phyloP scores from a whole-genome alignment of 495 filamentous ascomycete genomes.

The Schizothecium vesticola region DNA sequence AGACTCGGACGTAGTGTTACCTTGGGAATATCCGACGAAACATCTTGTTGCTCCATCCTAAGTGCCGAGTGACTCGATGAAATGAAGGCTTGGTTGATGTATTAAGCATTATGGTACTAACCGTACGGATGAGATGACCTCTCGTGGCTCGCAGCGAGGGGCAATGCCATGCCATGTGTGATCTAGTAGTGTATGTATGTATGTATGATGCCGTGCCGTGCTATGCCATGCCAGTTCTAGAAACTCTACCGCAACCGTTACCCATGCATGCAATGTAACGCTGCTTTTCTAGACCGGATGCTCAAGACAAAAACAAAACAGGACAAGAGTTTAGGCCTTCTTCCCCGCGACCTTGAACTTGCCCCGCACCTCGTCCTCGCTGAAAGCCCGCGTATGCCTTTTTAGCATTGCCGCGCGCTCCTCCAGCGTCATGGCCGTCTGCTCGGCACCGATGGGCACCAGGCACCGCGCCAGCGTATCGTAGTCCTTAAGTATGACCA shows the following conservation, averaged over 20 bases:
- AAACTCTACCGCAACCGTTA: background rate
- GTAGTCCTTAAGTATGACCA: constrained; percentile 59
- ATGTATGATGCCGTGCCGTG: background rate
- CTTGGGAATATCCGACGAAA: too few relatives aligned
- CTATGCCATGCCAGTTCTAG: background rate
- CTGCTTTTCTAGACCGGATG: background rate
- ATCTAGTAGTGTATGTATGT: background rate
- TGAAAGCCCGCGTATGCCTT: constrained; percentile 56
- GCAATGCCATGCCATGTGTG: too few relatives aligned
- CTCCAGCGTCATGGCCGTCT: constrained; percentile 54
- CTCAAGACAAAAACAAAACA: background rate
- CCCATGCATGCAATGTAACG: background rate
- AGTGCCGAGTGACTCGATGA: too few relatives aligned
- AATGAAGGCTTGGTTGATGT: too few relatives aligned
- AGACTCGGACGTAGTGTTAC: too few relatives aligned
- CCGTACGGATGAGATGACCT: too few relatives aligned
- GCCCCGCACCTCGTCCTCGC: constrained; percentile 48
- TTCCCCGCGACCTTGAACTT: constrained; percentile 29
- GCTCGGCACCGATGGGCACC: constrained; percentile 60
- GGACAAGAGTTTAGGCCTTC: background rate
- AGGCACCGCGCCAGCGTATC: constrained; percentile 55
- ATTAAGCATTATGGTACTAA: too few relatives aligned
- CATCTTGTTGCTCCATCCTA: too few relatives aligned
- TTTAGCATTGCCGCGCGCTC: constrained; percentile 58
- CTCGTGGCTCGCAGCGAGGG: too few relatives aligned